These are phyloP conservation scores for Paramecium biaurelia DNA, from an alignment of 73 alveolate species.

Conservation along the genomic window DNA sequence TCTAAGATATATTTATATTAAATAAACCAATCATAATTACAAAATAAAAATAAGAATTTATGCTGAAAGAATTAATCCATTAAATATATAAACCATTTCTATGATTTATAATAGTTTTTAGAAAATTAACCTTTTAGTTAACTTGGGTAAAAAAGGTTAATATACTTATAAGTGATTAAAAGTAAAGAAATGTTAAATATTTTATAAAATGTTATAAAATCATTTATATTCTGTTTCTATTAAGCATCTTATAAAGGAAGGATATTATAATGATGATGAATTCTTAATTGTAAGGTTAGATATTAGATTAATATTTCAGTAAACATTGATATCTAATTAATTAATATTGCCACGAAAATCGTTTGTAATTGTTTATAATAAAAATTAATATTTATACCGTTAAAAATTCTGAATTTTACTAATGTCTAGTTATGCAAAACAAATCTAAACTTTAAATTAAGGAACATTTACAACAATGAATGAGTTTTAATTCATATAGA, in stretches of 20 bases:
- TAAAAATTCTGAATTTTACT: neutral
- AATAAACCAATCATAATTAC: no score
- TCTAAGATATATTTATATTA: neutral
- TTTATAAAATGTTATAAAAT: neutral
- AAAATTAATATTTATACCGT: neutral
- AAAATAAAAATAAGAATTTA: neutral
- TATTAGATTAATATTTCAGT: neutral
- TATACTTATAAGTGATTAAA: neutral
- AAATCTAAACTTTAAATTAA: constrained; percentile 10
- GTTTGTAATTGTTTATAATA: neutral
- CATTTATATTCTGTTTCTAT: no score
- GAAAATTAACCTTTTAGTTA: neutral
- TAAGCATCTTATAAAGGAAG: neutral
- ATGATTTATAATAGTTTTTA: neutral
- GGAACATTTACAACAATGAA: constrained; percentile 18
- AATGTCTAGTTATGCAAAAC: constrained; percentile 9
- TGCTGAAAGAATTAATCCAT: neutral
- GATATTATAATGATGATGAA: neutral
- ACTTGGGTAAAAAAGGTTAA: neutral
- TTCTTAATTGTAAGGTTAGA: neutral
- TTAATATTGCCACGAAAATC: neutral
- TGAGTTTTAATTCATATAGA: constrained; percentile 35
- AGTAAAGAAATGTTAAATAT: neutral
- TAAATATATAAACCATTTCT: no score
- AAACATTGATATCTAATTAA: neutral